Evolutionary conservation across 164 flowering plant species (phyloP), one percentile per base, ranked within the genome.

Genomic region (Litsea cubeba): DNA sequence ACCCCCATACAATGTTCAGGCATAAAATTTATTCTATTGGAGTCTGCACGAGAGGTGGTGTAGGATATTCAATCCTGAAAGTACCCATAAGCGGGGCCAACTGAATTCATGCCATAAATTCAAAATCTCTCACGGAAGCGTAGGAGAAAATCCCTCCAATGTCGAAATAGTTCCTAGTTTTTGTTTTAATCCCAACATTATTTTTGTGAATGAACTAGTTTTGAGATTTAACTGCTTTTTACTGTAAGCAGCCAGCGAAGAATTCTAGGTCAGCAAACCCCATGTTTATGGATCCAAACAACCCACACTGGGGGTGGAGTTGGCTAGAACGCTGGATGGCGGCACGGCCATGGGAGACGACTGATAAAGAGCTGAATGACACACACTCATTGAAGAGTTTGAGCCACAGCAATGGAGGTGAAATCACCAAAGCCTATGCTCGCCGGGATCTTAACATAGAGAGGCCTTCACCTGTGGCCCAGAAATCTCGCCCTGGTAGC

Each of bases 221-320:
- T 20, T 54, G 17, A 54, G 1, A 54, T 54, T 54, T 15, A 54
- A 18, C n/a, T 20, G n/a, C 17, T 14, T 14, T 14, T 54, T 46
- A 46, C 24, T 67, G 60, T 32, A 64, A 74, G 95, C 86, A 91
- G 87, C 82, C 79, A 12, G 77, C 83, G 90, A 91, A 86, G 88
- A 89, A 88, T 69, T 65, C 89, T 57, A 85, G 71, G 74, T 76
- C 85, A 25, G 72, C 79, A 30, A 88, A 82, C 79, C 89, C 88
- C 28, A 79, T 88, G 78, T 89, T 94, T 75, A 85, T 84, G 84
- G 97, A 88, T 81, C 94, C 97, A 69, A 85, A 75, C 79, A 90
- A 94, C 79, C 98, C 97, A n/a, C 86, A 80, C 18, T 94, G 98
- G 98, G 98, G 98, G 20, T 94, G 98, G 98, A 91, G 95, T 80